phyloP scores from a whole-genome alignment of 1,284 basidiomycete species.

The Fomitiporia mediterranea region DNA sequence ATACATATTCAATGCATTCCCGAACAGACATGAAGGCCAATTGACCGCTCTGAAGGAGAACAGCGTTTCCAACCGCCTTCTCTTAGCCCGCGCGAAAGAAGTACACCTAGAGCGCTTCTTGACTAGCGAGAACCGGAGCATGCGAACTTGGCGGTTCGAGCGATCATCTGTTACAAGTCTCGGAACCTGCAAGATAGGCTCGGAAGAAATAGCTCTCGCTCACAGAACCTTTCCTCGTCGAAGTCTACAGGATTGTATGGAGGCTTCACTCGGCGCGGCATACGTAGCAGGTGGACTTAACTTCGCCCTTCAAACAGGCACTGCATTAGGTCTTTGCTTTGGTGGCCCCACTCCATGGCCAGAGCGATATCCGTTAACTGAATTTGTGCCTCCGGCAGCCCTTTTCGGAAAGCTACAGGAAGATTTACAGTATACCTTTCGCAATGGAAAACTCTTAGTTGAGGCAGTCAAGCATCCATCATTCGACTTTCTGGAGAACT shows the following conservation, averaged over 20 bases:
- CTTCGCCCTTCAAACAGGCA: conserved; percentile 61
- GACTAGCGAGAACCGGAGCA: conserved; percentile 50
- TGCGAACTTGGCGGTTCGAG: conserved; percentile 59
- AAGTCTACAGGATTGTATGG: conserved; percentile 81
- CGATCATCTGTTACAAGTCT: conserved; percentile 33
- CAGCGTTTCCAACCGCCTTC: conserved; percentile 62
- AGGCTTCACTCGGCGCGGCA: conserved; percentile 72
- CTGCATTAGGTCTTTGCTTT: conserved; percentile 60
- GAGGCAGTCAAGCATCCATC: conserved; percentile 83
- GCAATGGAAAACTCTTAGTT: conserved; percentile 53
- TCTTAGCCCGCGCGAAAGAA: conserved; percentile 62
- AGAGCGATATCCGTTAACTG: conserved; percentile 40
- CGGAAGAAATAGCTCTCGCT: conserved; percentile 25
- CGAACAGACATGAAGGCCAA: conserved; percentile 77
- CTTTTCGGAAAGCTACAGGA: conserved; percentile 57
- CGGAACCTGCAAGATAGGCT: conserved; percentile 27
- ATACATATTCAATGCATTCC: conserved; percentile 70
- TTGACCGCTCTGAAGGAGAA: conserved; percentile 58
- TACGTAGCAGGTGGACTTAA: conserved; percentile 66
- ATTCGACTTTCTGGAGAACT: conserved; percentile 47
- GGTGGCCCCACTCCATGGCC: conserved; percentile 64
- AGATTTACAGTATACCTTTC: conserved; percentile 66
- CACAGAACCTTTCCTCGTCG: conserved; percentile 50
- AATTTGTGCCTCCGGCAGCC: conserved; percentile 35
- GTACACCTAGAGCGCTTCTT: conserved; percentile 60